Percentiles rank a stretch among this genome's conserved stretches.
These are phyloP conservation scores for Collybiopsis luxurians DNA, from an alignment of 768 basidiomycete genomes.

Conservation along the genomic window DNA sequence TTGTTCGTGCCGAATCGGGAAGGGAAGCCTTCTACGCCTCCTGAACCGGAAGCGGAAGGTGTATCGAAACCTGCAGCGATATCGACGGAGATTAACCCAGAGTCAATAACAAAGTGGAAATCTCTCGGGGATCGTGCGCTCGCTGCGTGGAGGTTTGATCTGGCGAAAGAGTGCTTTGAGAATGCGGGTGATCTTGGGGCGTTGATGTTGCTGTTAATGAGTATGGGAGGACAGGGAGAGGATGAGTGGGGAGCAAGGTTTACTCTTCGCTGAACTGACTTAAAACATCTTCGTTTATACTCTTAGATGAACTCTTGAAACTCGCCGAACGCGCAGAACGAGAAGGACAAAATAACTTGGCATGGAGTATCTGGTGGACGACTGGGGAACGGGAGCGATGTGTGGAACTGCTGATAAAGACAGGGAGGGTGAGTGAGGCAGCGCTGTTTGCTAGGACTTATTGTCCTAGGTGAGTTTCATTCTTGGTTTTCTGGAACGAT, in stretches of 20 bases:
- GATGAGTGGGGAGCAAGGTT: too few relatives aligned
- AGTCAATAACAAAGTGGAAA: conserved; percentile 88
- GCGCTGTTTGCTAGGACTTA: conserved; percentile 94
- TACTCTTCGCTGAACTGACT: too few relatives aligned
- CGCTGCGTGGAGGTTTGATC: conserved; percentile 88
- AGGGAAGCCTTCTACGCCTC: conserved; percentile 2
- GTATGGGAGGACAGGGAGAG: conserved; percentile 66
- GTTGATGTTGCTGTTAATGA: conserved; percentile 77
- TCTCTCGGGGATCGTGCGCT: conserved; percentile 91
- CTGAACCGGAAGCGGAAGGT: neutral
- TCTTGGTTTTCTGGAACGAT: conserved; percentile 1
- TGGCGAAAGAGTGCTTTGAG: conserved; percentile 87
- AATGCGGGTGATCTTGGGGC: conserved; percentile 88
- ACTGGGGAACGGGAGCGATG: conserved; percentile 76
- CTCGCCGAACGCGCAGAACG: conserved; percentile 39
- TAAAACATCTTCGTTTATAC: too few relatives aligned
- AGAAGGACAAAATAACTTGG: conserved; percentile 88
- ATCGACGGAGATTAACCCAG: conserved; percentile 26
- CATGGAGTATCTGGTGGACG: conserved; percentile 87
- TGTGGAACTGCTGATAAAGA: conserved; percentile 81
- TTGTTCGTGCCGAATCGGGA: conserved; percentile 71
- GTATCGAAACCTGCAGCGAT: neutral
- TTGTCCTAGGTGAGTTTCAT: conserved; percentile 62
- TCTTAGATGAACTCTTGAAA: neutral
- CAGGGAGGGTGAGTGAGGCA: conserved; percentile 87